These are phyloP conservation scores for Mycena vitilis DNA, from an alignment of 768 basidiomycete genomes.

Conservation along the genomic window DNA sequence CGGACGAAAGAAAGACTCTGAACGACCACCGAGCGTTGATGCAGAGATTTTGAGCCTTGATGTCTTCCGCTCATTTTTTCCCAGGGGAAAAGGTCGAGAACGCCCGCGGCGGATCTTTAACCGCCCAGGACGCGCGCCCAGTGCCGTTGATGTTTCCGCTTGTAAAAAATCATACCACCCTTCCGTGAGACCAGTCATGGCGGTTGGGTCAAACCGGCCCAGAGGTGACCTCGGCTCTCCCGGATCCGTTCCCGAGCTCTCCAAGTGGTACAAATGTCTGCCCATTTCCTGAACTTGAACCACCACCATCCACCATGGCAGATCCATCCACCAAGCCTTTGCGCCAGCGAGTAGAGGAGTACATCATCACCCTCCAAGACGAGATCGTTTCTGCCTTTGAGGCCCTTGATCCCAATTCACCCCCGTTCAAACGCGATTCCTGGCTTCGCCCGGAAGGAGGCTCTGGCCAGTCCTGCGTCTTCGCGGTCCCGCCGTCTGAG, in stretches of 20 bases:
- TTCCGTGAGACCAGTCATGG: too few species aligned
- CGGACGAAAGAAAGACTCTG: too few species aligned
- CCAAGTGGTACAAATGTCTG: not conserved
- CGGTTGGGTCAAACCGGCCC: not conserved
- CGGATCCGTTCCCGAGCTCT: not conserved
- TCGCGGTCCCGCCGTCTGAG: constrained; percentile 59
- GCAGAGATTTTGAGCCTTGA: too few species aligned
- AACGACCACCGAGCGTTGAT: too few species aligned
- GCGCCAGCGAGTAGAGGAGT: constrained; percentile 82
- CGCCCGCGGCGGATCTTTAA: too few species aligned
- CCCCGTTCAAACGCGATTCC: constrained; percentile 82
- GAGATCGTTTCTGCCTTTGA: constrained; percentile 84
- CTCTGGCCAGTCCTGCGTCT: constrained; percentile 85
- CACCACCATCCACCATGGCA: constrained; percentile 38
- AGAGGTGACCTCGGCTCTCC: not conserved
- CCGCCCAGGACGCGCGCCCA: not conserved
- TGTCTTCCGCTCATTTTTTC: too few species aligned
- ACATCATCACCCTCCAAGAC: constrained; percentile 81
- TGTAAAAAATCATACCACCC: too few species aligned
- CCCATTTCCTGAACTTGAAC: constrained; percentile 2
- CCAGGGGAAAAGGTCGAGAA: too few species aligned
- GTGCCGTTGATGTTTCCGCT: too few species aligned
- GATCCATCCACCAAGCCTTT: constrained; percentile 54
- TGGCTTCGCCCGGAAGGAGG: constrained; percentile 83
- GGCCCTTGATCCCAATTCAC: constrained; percentile 76